Conservation (phyloP, 352 stramenopile species). For the Phytophthora parvispora region DNA sequence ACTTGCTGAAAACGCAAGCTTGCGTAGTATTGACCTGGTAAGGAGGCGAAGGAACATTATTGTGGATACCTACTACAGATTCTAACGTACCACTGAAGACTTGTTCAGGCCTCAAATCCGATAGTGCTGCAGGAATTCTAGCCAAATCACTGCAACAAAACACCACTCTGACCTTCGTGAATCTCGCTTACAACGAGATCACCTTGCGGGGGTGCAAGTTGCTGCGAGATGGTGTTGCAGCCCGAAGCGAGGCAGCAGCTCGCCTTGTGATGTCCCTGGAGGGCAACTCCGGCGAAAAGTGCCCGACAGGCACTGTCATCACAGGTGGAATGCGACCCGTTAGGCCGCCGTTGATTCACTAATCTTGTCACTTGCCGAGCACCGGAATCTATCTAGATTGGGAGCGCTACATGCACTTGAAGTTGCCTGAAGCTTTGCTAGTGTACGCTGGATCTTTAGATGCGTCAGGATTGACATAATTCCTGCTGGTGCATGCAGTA, state of each 20-base stretch:
- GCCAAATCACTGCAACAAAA: conserved; percentile 59
- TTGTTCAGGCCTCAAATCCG: conserved; percentile 72
- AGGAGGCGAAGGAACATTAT: no score
- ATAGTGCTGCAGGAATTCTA: conserved; percentile 61
- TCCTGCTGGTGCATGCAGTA: no score
- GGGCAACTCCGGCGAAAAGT: conserved; percentile 53
- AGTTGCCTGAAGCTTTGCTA: background rate
- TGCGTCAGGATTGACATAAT: conserved; percentile 6
- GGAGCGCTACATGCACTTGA: background rate
- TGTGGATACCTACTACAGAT: background rate
- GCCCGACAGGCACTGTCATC: conserved; percentile 39
- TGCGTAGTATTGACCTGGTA: conserved; percentile 74
- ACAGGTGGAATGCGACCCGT: conserved; percentile 32
- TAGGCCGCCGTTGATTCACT: conserved; percentile 17
- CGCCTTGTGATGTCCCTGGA: conserved; percentile 37
- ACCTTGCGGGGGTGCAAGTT: conserved; percentile 80
- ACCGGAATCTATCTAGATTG: background rate
- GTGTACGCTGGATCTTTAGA: background rate
- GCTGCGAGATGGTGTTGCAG: conserved; percentile 58
- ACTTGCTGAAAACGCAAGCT: conserved; percentile 54
- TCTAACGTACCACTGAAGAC: conserved; percentile 37
- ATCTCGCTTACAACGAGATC: conserved; percentile 85
- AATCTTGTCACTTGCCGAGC: background rate
- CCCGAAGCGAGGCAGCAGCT: conserved; percentile 22
- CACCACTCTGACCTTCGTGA: conserved; percentile 49